Evolutionary conservation across 768 basidiomycete genomes (phyloP).

Genomic region (Amyloporia xantha): DNA sequence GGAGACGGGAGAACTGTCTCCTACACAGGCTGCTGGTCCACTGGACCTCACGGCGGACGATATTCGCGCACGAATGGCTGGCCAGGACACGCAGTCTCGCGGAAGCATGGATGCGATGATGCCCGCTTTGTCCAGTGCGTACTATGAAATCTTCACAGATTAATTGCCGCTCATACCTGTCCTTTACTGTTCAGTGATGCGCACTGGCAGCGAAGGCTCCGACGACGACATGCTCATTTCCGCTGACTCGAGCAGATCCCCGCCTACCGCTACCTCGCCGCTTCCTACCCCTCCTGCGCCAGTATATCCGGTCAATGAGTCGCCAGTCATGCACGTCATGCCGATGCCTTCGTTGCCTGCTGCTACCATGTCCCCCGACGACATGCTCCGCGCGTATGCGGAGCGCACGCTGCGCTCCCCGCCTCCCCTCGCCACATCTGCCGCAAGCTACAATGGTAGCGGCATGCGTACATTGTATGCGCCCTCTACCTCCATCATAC

Average conservation of each 20-base stretch:
- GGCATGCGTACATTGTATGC: constrained; percentile 30
- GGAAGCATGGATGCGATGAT: constrained; percentile 50
- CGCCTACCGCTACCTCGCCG: constrained; percentile 22
- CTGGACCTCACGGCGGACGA: constrained; percentile 49
- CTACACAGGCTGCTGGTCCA: constrained; percentile 37
- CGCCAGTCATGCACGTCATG: constrained; percentile 30
- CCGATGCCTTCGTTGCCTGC: constrained; percentile 38
- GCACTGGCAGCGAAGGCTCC: constrained; percentile 40
- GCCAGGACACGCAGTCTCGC: constrained; percentile 26
- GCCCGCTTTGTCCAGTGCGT: constrained; percentile 64
- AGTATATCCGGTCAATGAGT: constrained; percentile 22
- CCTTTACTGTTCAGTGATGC: constrained; percentile 56
- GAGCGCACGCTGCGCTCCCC: constrained; percentile 33
- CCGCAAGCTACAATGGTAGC: constrained; percentile 20
- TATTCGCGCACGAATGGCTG: constrained; percentile 47
- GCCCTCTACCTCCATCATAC: constrained; percentile 6
- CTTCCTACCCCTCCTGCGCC: constrained; percentile 30
- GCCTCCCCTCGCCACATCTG: constrained; percentile 23
- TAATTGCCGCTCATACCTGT: constrained; percentile 7
- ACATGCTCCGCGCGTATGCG: constrained; percentile 71
- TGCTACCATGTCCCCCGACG: constrained; percentile 55
- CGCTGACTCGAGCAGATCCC: constrained; percentile 9
- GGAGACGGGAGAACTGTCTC: constrained; percentile 28
- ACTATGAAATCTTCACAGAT: background rate
- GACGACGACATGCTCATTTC: constrained; percentile 42